Base-by-base conservation (phyloP, 768 basidiomycete genomes). In the Amanita thiersii region DNA sequence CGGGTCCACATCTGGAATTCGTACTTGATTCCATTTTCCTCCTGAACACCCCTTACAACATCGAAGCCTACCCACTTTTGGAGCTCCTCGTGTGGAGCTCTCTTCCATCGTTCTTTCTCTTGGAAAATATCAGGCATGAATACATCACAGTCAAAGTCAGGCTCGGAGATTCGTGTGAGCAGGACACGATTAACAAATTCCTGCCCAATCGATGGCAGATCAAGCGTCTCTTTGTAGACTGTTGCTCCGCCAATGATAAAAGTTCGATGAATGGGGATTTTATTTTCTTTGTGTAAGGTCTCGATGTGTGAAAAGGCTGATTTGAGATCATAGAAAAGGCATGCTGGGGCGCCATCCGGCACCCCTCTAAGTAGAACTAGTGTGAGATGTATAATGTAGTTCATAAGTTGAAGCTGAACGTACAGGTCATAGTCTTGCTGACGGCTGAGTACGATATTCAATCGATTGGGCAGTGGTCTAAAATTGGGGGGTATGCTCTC, bases 1-100 rank as follows among this genome's bases (percentile, higher is more conserved):
- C 75, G 72, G 37, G 78, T 70, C 94, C 94, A 99, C 91, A 99
- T 91, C 67, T 99, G 88, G 61, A 82, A 96, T 64, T 88, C 86
- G 58, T 93, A 99, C 50, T 72, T 68, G 33, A 89, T 68, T 7
- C 81, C 88, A 41, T 85, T 84, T 61, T 96, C 91, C 57, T 79
- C 77, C 59, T 87, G 81, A 52, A 75, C 62, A 3, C 87, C 90
- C 47, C 70, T 65, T 9, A 82, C 72, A 36, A 93, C 86, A 8
- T 81, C 75, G 52, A 84, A 86, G 21, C 82, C 90, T 0, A 77
- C 77, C 90, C 91, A 98, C 7, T 66, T 69, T 47, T 71, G 56
- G 56, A 96, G 66, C 42, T 77, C 81, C 14, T 66, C 65, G 50
- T 88, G 79, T 11, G 71, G 61, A 23, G 77, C 69, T 52, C 62